Percentiles rank a stretch among this genome's conserved stretches.
phyloP scores from a whole-genome alignment of 2,329 filamentous ascomycete genomes.

The Phialophora chinensis region DNA sequence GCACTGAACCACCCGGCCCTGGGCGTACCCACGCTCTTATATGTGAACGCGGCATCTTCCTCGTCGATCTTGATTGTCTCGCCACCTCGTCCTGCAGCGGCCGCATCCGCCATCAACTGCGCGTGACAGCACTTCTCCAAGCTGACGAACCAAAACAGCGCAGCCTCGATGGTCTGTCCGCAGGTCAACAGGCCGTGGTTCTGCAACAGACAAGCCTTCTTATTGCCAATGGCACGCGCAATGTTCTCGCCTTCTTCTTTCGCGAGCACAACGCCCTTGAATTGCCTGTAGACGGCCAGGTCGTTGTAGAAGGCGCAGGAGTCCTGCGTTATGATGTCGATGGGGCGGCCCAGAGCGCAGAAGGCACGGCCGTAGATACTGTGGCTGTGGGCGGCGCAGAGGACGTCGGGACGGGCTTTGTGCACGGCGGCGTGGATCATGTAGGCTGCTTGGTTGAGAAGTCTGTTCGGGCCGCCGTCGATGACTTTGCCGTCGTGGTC shows the following conservation, averaged over 20 bases:
- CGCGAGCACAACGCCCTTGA: conserved; percentile 50
- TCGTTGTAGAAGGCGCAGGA: conserved; percentile 59
- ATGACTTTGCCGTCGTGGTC: conserved; percentile 50
- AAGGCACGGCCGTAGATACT: conserved; percentile 66
- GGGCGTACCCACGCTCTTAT: conserved; percentile 67
- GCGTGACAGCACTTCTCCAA: conserved; percentile 62
- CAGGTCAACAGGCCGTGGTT: conserved; percentile 52
- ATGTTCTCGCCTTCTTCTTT: conserved; percentile 49
- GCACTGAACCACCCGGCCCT: conserved; percentile 72
- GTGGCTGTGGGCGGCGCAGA: conserved; percentile 65
- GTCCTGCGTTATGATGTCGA: conserved; percentile 67
- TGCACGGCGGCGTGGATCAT: conserved; percentile 67
- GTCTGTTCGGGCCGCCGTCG: conserved; percentile 49
- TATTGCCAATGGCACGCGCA: conserved; percentile 47
- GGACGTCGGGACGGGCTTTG: conserved; percentile 63
- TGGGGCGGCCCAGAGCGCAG: conserved; percentile 63
- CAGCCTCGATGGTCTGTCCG: conserved; percentile 52
- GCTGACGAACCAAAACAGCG: conserved; percentile 61
- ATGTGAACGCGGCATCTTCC: conserved; percentile 71
- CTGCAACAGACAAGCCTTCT: conserved; percentile 51
- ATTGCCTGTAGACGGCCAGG: conserved; percentile 45
- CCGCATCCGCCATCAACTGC: conserved; percentile 61
- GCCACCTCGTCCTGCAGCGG: conserved; percentile 53
- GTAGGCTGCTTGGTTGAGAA: conserved; percentile 57
- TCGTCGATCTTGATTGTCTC: conserved; percentile 70